These are phyloP conservation scores for Cryptococcus amylolentus DNA, from an alignment of 1,284 basidiomycete species.

Conservation along the genomic window DNA sequence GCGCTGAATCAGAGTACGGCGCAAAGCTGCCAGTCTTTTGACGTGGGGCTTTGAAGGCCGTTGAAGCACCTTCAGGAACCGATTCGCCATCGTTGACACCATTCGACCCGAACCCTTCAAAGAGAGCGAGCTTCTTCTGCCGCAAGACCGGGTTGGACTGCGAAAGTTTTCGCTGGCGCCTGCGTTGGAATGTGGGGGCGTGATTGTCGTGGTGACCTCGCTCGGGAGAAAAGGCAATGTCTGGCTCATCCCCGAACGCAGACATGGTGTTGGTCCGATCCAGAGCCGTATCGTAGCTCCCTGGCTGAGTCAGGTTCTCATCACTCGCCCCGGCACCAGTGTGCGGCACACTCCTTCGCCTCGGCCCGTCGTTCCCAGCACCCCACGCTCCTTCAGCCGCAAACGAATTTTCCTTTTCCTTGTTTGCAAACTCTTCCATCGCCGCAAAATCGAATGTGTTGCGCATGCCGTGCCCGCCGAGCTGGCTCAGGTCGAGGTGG, in stretches of 20 bases:
- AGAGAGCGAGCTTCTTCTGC: slow-evolving; percentile 84
- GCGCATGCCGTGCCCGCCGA: slow-evolving; percentile 23
- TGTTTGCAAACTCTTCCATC: slow-evolving; percentile 75
- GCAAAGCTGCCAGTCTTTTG: slow-evolving; percentile 33
- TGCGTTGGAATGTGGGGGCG: slow-evolving; percentile 46
- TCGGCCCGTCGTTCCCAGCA: slow-evolving; percentile 14
- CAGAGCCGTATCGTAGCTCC: slow-evolving; percentile 21
- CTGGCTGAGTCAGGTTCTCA: slow-evolving; percentile 11
- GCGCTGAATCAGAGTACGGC: slow-evolving; percentile 41
- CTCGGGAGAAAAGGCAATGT: slow-evolving; percentile 25
- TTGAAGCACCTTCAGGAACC: slow-evolving; percentile 32
- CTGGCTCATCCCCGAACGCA: slow-evolving; percentile 30
- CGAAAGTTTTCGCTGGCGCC: slow-evolving; percentile 76
- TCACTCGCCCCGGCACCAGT: slow-evolving; percentile 6
- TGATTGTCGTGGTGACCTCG: slow-evolving; percentile 20
- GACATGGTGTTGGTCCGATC: slow-evolving; percentile 25
- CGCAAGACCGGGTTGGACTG: slow-evolving; percentile 63
- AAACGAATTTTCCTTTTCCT: slow-evolving; percentile 58
- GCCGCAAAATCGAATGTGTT: slow-evolving; percentile 67
- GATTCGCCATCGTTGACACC: slow-evolving; percentile 47
- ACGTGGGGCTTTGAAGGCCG: slow-evolving; percentile 44
- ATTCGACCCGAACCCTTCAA: slow-evolving; percentile 62
- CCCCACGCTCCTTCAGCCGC: slow-evolving; percentile 28
- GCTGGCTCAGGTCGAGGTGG: slow-evolving; percentile 8
- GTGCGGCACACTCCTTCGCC: slow-evolving; percentile 12